Conservation (phyloP, 73 alveolate genomes). For the Paramecium caudatum region DNA sequence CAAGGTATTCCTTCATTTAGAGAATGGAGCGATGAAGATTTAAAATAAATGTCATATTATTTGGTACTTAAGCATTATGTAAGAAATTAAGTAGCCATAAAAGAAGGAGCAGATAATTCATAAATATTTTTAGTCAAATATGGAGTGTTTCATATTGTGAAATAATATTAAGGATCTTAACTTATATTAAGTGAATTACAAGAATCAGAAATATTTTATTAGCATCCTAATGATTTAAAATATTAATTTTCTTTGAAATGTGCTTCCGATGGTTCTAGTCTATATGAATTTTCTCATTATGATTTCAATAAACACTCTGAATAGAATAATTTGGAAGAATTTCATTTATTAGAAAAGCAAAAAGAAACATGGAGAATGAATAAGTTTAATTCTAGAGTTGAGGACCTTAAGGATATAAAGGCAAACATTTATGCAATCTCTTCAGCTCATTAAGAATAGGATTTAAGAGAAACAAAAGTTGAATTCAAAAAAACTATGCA, state of each 20-base stretch:
- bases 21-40: conserved; percentile 21
- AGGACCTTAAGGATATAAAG: background rate
- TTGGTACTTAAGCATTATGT: background rate
- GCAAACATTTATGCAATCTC: no score
- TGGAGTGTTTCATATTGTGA: conserved; percentile 56
- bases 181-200: background rate
- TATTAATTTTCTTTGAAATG: conserved; percentile 22
- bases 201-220: conserved; percentile 22
- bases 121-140: conserved; percentile 39
- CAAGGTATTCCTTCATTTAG: background rate
- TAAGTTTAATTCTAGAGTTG: background rate
- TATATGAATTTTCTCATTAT: conserved; percentile 46
- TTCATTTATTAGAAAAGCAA: background rate
- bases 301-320: conserved; percentile 23
- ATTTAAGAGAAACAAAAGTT: background rate
- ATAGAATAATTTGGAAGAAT: conserved; percentile 13
- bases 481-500: conserved; percentile 14
- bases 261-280: conserved; percentile 35
- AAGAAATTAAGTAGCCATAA: background rate
- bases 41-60: conserved; percentile 53
- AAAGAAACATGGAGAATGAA: conserved; percentile 30
- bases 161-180: background rate
- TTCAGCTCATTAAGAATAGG: background rate
- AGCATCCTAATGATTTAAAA: conserved; percentile 23
- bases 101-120: conserved; percentile 54